Base-by-base conservation (phyloP, 1,139 yeast species). In the Zhuliangozyma parablackwelliae region DNA sequence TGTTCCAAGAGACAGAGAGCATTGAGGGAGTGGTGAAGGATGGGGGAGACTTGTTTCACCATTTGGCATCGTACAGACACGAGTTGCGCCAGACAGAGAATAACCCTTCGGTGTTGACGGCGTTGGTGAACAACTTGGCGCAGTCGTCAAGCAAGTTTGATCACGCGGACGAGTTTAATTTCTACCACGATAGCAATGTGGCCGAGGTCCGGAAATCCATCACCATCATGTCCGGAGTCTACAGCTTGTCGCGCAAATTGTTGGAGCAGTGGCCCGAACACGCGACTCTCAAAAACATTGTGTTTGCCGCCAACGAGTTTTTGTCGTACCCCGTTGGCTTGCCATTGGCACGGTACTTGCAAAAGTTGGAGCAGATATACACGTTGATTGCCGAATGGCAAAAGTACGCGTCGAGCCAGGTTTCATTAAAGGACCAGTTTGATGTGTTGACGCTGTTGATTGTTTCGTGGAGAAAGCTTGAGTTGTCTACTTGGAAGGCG, bases 261-360 rank as follows among this genome's bases (percentile, higher is more conserved):
- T 57, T 84, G 11, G 63, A 62, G 20, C 79, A 81, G 53, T 92
- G 97, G 96, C 97, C 98, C 0, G 98, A 94, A 51, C 96, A 94
- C 65, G 94, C 95, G 1, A 88, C 95, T 0, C 62, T 94, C 35
- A 81, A 74, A 41, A 88, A 83, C 27, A 71, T 92, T 36, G 60
- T 66, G 25, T 65, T 81, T 41, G 78, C 84, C n/a, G 75, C 84
- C 44, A 63, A 71, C 12, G 97, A 90, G 54, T 78, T 84, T 46
- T 59, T 85, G 39, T 58, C 61, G 5, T 82, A 69, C 50, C 77
- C 95, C 0, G 68, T 80, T 5, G 66, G 70, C 28, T 77, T 85
- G 0, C 94, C 98, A 1, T 64, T 92, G 34, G 92, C 92, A 8
- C 75, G 84, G 48, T 72, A 82, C 43, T 68, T 94, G 35, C 87